These are phyloP conservation scores for Trichoderma brevicompactum DNA, from an alignment of 2,329 filamentous ascomycete genomes.

Conservation along the genomic window DNA sequence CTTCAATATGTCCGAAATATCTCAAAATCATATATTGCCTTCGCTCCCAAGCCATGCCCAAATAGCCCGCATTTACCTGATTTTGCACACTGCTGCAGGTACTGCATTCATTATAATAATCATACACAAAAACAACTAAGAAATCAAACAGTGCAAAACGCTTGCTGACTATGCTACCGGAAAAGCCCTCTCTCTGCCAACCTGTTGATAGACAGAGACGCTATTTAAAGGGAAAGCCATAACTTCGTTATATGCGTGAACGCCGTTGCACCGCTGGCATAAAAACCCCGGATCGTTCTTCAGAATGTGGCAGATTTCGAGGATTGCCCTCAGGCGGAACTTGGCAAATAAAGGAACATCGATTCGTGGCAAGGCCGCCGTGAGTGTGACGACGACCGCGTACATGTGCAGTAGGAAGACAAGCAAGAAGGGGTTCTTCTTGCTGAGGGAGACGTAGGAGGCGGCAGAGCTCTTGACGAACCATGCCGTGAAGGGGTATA, in stretches of 20 bases:
- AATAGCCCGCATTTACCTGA: background rate
- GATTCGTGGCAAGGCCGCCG: background rate
- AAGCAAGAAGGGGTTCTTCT: conserved; percentile 4
- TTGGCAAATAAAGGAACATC: conserved; percentile 21
- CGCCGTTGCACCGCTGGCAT: conserved; percentile 14
- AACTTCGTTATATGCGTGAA: conserved; percentile 13
- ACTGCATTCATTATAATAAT: background rate
- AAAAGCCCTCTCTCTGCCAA: conserved; percentile 2
- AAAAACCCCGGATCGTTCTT: conserved; percentile 6
- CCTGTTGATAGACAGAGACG: conserved; percentile 15
- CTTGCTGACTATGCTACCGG: conserved; percentile 2
- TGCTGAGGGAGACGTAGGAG: conserved; percentile 17
- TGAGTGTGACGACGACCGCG: conserved; percentile 11
- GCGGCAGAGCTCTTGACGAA: conserved; percentile 17
- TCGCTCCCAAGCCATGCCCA: background rate
- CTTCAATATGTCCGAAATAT: too few relatives aligned
- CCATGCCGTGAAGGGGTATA: conserved; percentile 22
- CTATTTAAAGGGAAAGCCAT: conserved; percentile 13
- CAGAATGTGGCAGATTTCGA: conserved; percentile 11
- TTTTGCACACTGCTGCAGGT: background rate
- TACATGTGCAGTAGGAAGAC: conserved; percentile 20
- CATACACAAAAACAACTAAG: background rate
- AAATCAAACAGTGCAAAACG: background rate
- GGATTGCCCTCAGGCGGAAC: conserved; percentile 4
- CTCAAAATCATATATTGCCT: too few relatives aligned